A percentile compares a stretch with the other conserved stretches of the same genome.
These are phyloP conservation scores for Rhodotorula graminis DNA, from an alignment of 768 basidiomycete species.

Conservation along the genomic window DNA sequence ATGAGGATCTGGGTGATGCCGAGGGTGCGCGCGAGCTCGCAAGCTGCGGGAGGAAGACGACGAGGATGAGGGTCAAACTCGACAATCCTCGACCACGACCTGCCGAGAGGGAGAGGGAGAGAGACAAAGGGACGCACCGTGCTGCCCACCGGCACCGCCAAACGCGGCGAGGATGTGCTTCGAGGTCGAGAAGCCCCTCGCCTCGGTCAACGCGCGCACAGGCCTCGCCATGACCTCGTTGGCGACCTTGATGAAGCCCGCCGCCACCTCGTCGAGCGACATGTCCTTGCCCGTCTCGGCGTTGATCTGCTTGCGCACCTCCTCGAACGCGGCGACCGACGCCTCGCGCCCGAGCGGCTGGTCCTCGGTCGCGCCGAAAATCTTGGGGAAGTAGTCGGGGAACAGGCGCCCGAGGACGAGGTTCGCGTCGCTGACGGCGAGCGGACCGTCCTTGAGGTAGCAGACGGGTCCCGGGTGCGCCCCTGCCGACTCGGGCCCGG, in stretches of 20 bases:
- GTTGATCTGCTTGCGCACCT: slow-evolving; percentile 67
- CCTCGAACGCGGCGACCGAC: slow-evolving; percentile 62
- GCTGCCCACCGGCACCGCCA: slow-evolving; percentile 48
- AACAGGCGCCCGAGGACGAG: slow-evolving; percentile 80
- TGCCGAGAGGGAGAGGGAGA: slow-evolving; percentile 43
- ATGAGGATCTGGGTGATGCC: slow-evolving; percentile 84
- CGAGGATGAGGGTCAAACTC: too few species aligned
- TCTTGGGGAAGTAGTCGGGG: slow-evolving; percentile 87
- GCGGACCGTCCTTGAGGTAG: slow-evolving; percentile 71
- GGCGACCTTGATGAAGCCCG: slow-evolving; percentile 90
- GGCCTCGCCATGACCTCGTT: slow-evolving; percentile 96
- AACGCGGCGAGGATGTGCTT: slow-evolving; percentile 53
- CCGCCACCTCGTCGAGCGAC: slow-evolving; percentile 74
- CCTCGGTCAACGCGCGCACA: slow-evolving; percentile 84
- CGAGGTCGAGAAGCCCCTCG: slow-evolving; percentile 73
- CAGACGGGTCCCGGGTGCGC: slow-evolving; percentile 91
- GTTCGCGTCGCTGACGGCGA: slow-evolving; percentile 91
- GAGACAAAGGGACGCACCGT: slow-evolving; percentile 28
- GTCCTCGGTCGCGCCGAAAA: slow-evolving; percentile 83
- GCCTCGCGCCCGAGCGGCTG: slow-evolving; percentile 76
- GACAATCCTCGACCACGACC: slow-evolving; percentile 56
- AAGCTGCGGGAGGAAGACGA: too few species aligned
- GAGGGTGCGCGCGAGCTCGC: slow-evolving; percentile 78
- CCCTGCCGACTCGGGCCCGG: slow-evolving; percentile 88
- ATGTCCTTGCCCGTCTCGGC: slow-evolving; percentile 57